Evolutionary conservation across 768 basidiomycete species (phyloP), one percentile per base, ranked within the genome.

Genomic region (Amanita molliuscula): DNA sequence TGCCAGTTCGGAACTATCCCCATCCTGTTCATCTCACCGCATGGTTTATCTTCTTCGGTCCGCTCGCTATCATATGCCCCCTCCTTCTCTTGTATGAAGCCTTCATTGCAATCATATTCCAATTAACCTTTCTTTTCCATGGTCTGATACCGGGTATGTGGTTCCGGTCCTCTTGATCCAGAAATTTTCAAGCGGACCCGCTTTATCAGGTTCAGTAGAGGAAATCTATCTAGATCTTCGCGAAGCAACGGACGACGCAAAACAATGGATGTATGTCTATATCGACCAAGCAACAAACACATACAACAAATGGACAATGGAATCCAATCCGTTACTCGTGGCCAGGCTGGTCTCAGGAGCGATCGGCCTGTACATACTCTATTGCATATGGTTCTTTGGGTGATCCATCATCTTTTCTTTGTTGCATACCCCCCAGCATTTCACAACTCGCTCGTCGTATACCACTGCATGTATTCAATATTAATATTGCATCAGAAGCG

Each of bases 11-110:
- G n/a, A 44, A 45, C 1, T 56, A 72, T 56, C 64, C 69, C 5
- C 63, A 67, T 49, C 54, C 64, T 20, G 62, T 70, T 40, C 65
- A 69, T 53, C 51, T 68, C 54, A 52, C 64, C 15, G 63, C 63
- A 34, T 65, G 67, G 58, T 58, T 67, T 4, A 63, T 71, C 44
- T 73, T 73, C 55, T 69, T 72, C 29, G 72, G 72, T 10, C 72
- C 72, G 20, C 68, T 71, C 44, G 63, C 62, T n/a, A 23, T 65
- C 37, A 62, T 71, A 18, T 37, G 68, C 2, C 69, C 69, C 1
- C 56, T 64, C 16, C 62, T 71, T 1, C 54, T 69, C 8, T 37
- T 65, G 2, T 62, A 69, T 38, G 69, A 71, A 49, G 51, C 68
- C 21, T 51, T 62, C 37, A 59, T 71, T 29, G 53, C 67, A 13